A percentile compares a stretch with the other conserved stretches of the same genome.
Evolutionary conservation across 768 basidiomycete genomes (phyloP).

Genomic region (Leucosporidium yakuticum): DNA sequence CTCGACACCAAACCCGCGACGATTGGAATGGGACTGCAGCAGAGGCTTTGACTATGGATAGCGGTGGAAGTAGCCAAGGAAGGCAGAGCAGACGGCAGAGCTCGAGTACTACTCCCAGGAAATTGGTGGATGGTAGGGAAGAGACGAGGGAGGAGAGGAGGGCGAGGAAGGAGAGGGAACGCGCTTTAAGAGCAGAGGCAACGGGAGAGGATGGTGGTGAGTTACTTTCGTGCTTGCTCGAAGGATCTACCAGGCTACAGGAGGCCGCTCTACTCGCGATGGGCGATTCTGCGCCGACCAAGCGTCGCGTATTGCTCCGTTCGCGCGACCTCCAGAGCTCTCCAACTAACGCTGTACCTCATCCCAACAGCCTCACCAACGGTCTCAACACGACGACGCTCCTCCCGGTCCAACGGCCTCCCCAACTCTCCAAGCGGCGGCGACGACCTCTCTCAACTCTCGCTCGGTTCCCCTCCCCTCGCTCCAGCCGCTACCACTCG

Average conservation of each 20-base stretch:
- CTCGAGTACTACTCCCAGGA: not conserved
- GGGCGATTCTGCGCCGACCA: not conserved
- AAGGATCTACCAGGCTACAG: no score
- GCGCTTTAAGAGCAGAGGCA: not conserved
- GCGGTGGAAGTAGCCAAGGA: no score
- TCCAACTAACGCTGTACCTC: not conserved
- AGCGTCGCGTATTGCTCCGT: no score
- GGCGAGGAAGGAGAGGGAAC: conserved; percentile 23
- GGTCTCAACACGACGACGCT: not conserved
- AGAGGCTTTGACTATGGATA: no score
- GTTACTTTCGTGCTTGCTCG: not conserved
- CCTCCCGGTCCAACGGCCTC: not conserved
- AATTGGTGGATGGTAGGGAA: conserved; percentile 11
- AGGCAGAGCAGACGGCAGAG: not conserved
- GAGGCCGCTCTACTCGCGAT: not conserved
- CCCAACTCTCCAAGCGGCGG: not conserved
- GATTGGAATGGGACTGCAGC: no score
- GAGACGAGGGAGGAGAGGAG: conserved; percentile 31
- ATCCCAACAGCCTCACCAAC: not conserved
- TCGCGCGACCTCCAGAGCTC: not conserved
- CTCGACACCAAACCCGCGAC: no score
- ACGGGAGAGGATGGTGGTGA: not conserved
- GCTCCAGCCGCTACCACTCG: not conserved
- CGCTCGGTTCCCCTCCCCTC: not conserved
- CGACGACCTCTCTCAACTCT: not conserved